Conservation (phyloP, 2,329 filamentous ascomycete species). For the Beauveria sp. region DNA sequence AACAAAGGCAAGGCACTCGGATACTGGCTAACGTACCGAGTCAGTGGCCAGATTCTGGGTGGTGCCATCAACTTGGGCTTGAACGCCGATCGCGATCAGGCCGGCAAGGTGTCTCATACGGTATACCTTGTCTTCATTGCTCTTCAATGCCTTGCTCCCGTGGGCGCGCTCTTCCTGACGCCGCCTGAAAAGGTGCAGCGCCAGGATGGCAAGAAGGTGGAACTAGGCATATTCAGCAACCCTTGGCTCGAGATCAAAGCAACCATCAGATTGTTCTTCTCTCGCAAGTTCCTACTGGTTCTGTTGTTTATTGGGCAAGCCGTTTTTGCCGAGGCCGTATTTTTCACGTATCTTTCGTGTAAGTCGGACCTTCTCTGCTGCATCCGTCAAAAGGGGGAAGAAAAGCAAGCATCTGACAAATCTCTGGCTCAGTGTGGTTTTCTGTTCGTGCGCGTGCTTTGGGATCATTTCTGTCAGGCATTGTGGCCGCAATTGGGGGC, state of each 20-base stretch:
- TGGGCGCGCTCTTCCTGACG: constrained; percentile 58
- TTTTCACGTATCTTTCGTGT: constrained; percentile 55
- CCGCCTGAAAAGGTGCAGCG: constrained; percentile 55
- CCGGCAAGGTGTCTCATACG: constrained; percentile 60
- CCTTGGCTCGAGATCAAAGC: constrained; percentile 52
- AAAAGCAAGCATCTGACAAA: not conserved
- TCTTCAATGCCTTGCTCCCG: constrained; percentile 56
- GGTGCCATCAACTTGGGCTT: constrained; percentile 65
- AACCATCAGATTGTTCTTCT: constrained; percentile 52
- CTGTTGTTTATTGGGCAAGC: constrained; percentile 63
- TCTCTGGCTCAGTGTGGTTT: constrained; percentile 50
- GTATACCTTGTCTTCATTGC: constrained; percentile 66
- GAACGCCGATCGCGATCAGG: constrained; percentile 48
- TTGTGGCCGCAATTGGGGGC: constrained; percentile 57
- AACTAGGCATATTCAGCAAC: constrained; percentile 48
- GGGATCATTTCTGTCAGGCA: constrained; percentile 62
- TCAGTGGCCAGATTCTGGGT: constrained; percentile 61
- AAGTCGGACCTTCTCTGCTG: not conserved
- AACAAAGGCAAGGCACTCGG: constrained; percentile 59
- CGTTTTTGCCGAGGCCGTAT: constrained; percentile 64
- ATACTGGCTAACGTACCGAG: constrained; percentile 55
- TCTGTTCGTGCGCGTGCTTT: constrained; percentile 60
- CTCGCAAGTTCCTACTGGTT: constrained; percentile 54
- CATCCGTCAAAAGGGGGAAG: no score
- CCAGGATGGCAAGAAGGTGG: constrained; percentile 55